These are phyloP conservation scores for Ziziphus jujuba DNA, from an alignment of 306 rosid species.

Conservation along the genomic window DNA sequence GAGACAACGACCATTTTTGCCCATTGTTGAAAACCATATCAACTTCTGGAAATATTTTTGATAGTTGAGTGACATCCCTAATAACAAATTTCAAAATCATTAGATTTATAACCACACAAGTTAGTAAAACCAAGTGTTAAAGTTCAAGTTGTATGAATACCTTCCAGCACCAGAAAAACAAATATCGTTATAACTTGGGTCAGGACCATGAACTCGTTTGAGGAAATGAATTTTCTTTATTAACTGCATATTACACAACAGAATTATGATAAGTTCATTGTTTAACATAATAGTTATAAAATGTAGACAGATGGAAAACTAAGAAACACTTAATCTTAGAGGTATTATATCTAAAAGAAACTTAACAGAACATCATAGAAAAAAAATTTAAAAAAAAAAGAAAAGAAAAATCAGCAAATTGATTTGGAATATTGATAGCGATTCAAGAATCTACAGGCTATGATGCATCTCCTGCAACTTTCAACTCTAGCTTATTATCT, in stretches of 20 bases:
- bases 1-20: conserved; percentile 37
- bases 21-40: conserved; percentile 44
- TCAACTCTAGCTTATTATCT: not conserved
- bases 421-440: too few species aligned
- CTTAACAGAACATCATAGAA: not conserved
- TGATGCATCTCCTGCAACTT: not conserved
- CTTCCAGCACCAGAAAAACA: conserved; percentile 58
- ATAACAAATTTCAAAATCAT: conserved; percentile 9
- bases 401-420: too few species aligned
- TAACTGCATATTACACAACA: conserved; percentile 28
- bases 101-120: not conserved
- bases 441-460: not conserved
- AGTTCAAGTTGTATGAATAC: conserved; percentile 23
- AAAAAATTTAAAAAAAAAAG: too few species aligned
- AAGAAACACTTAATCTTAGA: not conserved
- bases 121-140: conserved; percentile 11
- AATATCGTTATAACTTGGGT: conserved; percentile 45
- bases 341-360: not conserved
- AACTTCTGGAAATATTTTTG: conserved; percentile 44
- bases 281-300: conserved; percentile 3
- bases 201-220: conserved; percentile 46
- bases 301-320: not conserved
- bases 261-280: not conserved
- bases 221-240: conserved; percentile 29
- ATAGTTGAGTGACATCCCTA: conserved; percentile 43